Percentiles rank a stretch among this genome's conserved stretches.
phyloP scores from a whole-genome alignment of 169 alveolate genomes.

The Cyclospora cayetanensis region DNA sequence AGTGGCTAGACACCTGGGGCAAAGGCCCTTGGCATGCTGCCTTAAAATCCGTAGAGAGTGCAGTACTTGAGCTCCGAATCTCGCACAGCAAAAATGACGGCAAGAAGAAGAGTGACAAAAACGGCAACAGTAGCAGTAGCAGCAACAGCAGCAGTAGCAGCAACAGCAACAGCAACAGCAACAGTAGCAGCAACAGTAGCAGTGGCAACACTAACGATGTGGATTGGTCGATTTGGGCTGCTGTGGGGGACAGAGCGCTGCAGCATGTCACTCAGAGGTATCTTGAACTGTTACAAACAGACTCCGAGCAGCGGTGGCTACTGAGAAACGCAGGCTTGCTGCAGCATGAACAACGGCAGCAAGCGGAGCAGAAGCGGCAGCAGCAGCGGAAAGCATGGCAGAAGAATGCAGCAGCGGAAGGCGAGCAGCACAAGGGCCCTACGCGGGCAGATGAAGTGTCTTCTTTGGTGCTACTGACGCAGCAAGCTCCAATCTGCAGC shows the following conservation, averaged over 20 bases:
- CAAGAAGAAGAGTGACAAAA: background rate
- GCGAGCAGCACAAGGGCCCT: background rate
- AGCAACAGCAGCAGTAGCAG: too few species aligned
- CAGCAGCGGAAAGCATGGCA: background rate
- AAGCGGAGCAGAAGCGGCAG: conserved; percentile 35
- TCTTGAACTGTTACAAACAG: background rate
- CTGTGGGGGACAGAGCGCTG: background rate
- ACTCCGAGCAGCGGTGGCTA: background rate
- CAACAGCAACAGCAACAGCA: background rate
- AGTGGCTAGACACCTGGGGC: background rate
- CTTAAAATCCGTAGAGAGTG: too few species aligned
- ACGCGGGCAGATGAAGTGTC: background rate
- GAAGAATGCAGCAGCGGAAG: background rate
- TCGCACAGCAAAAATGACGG: too few species aligned
- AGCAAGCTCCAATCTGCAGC: background rate
- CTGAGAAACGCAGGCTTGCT: background rate
- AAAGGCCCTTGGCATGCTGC: background rate
- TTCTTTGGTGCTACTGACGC: background rate
- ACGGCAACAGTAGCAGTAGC: background rate
- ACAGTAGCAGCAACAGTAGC: background rate
- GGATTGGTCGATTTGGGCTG: background rate
- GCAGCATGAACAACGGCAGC: background rate
- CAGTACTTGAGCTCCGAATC: background rate
- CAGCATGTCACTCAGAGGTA: background rate
- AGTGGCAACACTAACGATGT: background rate